phyloP scores from a whole-genome alignment of 352 stramenopile species.

The Globisporangium abappressorium region DNA sequence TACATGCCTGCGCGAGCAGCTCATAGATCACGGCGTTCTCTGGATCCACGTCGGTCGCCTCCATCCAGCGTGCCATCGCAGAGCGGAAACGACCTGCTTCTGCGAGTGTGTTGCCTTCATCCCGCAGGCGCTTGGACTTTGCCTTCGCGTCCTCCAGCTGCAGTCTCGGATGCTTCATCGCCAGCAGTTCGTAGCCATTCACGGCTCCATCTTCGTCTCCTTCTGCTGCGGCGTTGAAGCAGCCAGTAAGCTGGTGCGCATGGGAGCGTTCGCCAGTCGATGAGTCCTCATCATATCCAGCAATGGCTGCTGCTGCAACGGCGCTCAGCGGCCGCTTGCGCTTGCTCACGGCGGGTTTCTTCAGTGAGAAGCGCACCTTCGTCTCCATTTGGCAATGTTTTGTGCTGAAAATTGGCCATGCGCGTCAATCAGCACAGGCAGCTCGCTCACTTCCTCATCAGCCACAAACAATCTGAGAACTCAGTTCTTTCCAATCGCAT shows the following conservation, averaged over 20 bases:
- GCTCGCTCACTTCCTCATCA: too few species aligned
- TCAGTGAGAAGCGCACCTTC: slow-evolving; percentile 31
- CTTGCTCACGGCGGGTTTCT: slow-evolving; percentile 20
- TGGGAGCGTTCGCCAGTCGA: background rate
- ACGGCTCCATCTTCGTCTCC: slow-evolving; percentile 6
- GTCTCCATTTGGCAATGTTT: slow-evolving; percentile 6
- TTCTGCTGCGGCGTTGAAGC: slow-evolving; percentile 10
- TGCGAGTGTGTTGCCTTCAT: slow-evolving; percentile 76
- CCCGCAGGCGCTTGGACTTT: slow-evolving; percentile 63
- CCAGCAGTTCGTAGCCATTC: background rate
- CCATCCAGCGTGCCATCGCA: slow-evolving; percentile 66
- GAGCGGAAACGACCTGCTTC: slow-evolving; percentile 57
- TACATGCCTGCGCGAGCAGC: slow-evolving; percentile 65
- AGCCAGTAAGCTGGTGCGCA: slow-evolving; percentile 11
- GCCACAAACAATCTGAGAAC: too few species aligned
- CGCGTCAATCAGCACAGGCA: too few species aligned
- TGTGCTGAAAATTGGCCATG: background rate
- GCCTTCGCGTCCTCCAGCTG: slow-evolving; percentile 50
- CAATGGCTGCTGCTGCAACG: background rate
- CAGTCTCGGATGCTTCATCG: slow-evolving; percentile 19
- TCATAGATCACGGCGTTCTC: slow-evolving; percentile 56
- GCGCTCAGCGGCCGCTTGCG: slow-evolving; percentile 15
- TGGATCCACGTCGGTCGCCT: slow-evolving; percentile 47
- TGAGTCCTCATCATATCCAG: too few species aligned
- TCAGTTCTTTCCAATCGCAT: too few species aligned